Evolutionary conservation across 768 basidiomycete species (phyloP).

Genomic region (Termitomyces sp.): DNA sequence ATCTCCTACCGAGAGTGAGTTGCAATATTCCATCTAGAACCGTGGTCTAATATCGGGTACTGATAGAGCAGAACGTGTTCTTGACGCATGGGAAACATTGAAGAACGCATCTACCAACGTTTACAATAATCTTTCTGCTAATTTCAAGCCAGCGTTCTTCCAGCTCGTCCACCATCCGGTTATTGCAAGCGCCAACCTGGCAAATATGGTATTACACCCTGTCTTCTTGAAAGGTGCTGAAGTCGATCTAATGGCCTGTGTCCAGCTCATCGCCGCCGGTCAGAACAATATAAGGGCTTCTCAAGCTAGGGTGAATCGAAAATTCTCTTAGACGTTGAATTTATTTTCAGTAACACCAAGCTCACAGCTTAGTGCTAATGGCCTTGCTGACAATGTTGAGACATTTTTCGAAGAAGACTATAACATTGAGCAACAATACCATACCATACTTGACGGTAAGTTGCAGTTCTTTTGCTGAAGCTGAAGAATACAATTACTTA

Average conservation of each 20-base stretch:
- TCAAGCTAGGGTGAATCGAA: conserved; percentile 43
- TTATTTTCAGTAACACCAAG: neutral
- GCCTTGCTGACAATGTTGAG: conserved; percentile 47
- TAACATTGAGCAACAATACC: conserved; percentile 55
- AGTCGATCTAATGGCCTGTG: neutral
- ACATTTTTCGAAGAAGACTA: conserved; percentile 55
- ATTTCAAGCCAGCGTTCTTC: conserved; percentile 55
- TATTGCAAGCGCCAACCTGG: conserved; percentile 50
- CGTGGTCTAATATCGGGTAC: neutral
- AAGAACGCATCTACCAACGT: conserved; percentile 22
- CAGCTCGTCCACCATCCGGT: conserved; percentile 55
- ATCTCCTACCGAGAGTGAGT: conserved; percentile 65
- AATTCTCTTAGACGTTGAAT: neutral
- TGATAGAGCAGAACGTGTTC: conserved; percentile 50
- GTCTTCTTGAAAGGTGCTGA: neutral
- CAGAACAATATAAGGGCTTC: conserved; percentile 54
- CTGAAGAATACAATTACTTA: neutral
- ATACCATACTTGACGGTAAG: conserved; percentile 48
- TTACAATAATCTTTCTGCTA: conserved; percentile 40
- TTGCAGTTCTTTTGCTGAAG: neutral
- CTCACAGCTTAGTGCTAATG: conserved; percentile 46
- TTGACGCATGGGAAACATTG: conserved; percentile 45
- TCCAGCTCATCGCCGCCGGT: conserved; percentile 48
- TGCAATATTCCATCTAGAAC: neutral
- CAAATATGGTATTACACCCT: conserved; percentile 34